Evolutionary conservation across 441 rosid genomes (phyloP).

Genomic region (Biscutella laevigata): DNA sequence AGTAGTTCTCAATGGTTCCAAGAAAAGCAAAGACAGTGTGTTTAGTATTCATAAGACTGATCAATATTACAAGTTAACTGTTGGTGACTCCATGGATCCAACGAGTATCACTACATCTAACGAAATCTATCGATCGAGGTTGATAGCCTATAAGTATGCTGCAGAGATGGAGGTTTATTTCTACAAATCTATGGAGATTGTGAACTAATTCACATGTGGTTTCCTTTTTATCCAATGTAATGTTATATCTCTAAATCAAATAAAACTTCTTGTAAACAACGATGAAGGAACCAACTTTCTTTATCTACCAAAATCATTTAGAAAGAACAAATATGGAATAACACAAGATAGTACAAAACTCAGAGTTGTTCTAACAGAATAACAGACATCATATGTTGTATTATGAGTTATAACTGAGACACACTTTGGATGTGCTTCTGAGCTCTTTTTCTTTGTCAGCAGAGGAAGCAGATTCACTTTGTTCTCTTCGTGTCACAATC

Average conservation of each 20-base stretch:
- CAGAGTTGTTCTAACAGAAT: conserved; percentile 10
- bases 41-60: conserved; percentile 8
- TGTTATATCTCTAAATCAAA: not conserved
- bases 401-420: conserved; percentile 5
- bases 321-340: not conserved
- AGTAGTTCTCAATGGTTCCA: conserved; percentile 4
- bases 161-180: conserved; percentile 21
- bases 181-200: not conserved
- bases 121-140: not conserved
- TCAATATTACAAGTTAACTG: conserved; percentile 10
- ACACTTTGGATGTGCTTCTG: not conserved
- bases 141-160: not conserved
- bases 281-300: too few relatives aligned
- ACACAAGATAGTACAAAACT: not conserved
- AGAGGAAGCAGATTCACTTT: conserved; percentile 35
- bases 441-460: conserved; percentile 31
- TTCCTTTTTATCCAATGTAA: not conserved
- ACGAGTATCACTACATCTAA: conserved; percentile 8
- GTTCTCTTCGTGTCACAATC: conserved; percentile 46
- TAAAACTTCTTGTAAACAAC: conserved; percentile 8
- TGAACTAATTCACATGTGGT: not conserved
- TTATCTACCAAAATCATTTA: too few relatives aligned
- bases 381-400: not conserved
- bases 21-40: not conserved
- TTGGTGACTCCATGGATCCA: not conserved